Conservation (phyloP, 108 stramenopile genomes). For the Cyclotella baltica region DNA sequence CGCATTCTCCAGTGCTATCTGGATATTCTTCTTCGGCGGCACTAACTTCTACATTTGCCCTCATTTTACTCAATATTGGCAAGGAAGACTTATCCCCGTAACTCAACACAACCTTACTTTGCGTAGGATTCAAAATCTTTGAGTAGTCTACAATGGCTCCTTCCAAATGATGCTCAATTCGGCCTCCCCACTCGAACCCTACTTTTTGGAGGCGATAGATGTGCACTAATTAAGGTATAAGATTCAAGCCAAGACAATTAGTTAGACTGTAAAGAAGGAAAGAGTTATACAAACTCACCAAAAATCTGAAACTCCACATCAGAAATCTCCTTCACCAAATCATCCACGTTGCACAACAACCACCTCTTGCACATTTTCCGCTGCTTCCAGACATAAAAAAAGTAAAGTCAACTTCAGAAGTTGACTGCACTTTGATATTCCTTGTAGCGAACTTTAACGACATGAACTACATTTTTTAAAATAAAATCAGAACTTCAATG, state of each 20-base stretch:
- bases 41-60: background rate
- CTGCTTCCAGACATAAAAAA: too few species aligned
- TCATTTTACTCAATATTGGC: background rate
- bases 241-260: background rate
- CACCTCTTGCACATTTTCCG: background rate
- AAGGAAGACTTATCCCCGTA: background rate
- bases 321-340: background rate
- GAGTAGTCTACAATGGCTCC: background rate
- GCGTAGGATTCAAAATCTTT: background rate
- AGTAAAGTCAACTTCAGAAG: too few species aligned
- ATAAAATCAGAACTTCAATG: too few species aligned
- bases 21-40: too few species aligned
- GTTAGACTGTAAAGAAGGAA: background rate
- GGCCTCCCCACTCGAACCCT: background rate
- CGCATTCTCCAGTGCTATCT: background rate
- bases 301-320: background rate
- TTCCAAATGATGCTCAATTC: background rate
- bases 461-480: too few species aligned
- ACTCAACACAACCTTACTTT: background rate
- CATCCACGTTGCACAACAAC: background rate
- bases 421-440: too few species aligned
- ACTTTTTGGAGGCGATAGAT: background rate
- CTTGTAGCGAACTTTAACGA: too few species aligned
- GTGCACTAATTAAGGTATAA: background rate
- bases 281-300: background rate